phyloP scores from a whole-genome alignment of 177 flowering plant species.

The Vitis hybrid region DNA sequence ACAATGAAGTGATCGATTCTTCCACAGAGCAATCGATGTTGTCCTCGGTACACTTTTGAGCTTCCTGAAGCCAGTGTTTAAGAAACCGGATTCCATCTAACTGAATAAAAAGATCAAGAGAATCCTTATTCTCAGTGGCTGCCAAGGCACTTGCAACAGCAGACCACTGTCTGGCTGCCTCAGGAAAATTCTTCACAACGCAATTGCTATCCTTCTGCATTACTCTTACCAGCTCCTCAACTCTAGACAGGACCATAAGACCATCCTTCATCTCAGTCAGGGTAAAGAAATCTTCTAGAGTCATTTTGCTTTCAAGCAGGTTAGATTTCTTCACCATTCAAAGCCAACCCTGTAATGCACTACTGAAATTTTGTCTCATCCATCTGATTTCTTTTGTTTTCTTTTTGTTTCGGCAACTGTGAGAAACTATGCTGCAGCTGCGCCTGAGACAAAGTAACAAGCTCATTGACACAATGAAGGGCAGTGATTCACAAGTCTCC shows the following conservation, averaged over 20 bases:
- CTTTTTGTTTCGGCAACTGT: too few relatives aligned
- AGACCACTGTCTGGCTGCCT: slow-evolving; percentile 58
- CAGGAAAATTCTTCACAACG: slow-evolving; percentile 37
- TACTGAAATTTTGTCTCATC: background rate
- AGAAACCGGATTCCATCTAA: slow-evolving; percentile 51
- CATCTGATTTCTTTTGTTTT: background rate
- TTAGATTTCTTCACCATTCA: background rate
- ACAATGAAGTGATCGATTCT: slow-evolving; percentile 40
- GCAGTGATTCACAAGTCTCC: too few relatives aligned
- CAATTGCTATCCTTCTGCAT: slow-evolving; percentile 46
- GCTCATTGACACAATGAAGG: too few relatives aligned
- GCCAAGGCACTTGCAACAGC: slow-evolving; percentile 54
- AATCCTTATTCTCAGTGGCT: slow-evolving; percentile 48
- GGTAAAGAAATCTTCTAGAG: slow-evolving; percentile 61
- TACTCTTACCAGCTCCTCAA: slow-evolving; percentile 51
- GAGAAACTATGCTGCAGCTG: too few relatives aligned
- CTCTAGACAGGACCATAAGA: slow-evolving; percentile 49
- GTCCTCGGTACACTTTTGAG: slow-evolving; percentile 31
- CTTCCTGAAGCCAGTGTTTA: slow-evolving; percentile 56
- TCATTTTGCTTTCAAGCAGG: slow-evolving; percentile 30
- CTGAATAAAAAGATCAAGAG: slow-evolving; percentile 51
- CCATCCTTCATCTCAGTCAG: slow-evolving; percentile 63
- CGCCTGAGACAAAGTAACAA: too few relatives aligned
- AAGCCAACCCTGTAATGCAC: background rate
- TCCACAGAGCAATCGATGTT: slow-evolving; percentile 35